phyloP scores from a whole-genome alignment of 1,139 yeast genomes.

The Taphrina pruni region DNA sequence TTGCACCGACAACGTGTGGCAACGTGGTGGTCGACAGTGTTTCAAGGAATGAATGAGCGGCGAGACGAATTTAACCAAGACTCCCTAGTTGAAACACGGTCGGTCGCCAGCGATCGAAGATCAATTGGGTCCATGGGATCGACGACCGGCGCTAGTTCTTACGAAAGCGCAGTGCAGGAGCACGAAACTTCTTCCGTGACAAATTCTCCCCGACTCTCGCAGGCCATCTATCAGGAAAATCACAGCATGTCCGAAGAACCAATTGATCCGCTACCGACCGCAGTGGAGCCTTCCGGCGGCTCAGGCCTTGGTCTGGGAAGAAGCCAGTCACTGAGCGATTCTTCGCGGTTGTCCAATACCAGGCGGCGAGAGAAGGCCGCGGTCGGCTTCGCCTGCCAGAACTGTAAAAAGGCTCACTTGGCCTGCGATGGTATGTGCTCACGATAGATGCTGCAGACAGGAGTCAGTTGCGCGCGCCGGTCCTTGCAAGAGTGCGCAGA shows the following conservation, averaged over 20 bases:
- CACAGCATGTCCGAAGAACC: conserved; percentile 12
- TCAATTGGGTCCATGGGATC: conserved; percentile 13
- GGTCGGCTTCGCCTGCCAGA: conserved; percentile 44
- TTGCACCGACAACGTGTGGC: not conserved
- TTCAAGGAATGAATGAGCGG: conserved; percentile 20
- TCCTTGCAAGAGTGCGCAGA: not conserved
- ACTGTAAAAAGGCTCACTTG: conserved; percentile 45
- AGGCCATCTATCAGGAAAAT: not conserved
- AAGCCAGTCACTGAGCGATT: conserved; percentile 10
- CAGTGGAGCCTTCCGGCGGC: conserved; percentile 3
- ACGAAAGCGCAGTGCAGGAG: conserved; percentile 21
- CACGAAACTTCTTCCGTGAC: conserved; percentile 7
- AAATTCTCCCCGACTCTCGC: conserved; percentile 5
- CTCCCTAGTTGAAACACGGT: conserved; percentile 20
- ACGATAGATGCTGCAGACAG: not conserved
- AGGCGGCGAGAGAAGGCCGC: conserved; percentile 41
- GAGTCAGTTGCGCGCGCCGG: not conserved
- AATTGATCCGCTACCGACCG: conserved; percentile 2
- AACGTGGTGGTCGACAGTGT: conserved; percentile 12
- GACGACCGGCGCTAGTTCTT: conserved; percentile 24
- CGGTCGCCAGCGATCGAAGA: conserved; percentile 13
- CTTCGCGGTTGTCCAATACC: conserved; percentile 19
- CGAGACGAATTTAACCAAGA: conserved; percentile 15
- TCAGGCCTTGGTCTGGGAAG: conserved; percentile 3
- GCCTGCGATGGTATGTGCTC: conserved; percentile 44